Percentiles rank a stretch among this genome's conserved stretches.
phyloP scores from a whole-genome alignment of 2,329 filamentous ascomycete species.

The Samsoniella hepiali region DNA sequence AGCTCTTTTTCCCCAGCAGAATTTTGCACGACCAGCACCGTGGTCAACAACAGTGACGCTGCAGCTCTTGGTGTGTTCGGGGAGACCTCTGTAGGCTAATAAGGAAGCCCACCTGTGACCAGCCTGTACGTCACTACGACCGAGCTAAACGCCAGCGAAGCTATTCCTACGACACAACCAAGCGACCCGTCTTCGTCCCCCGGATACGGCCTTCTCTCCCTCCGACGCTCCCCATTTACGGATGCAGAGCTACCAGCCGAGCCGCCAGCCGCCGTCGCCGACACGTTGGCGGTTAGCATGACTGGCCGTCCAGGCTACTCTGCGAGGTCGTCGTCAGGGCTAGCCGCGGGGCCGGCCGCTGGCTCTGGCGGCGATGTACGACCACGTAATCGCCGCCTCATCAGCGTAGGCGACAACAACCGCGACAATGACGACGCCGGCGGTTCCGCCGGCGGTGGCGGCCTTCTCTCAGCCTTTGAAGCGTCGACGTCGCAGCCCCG shows the following conservation, averaged over 20 bases:
- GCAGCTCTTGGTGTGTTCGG: background rate
- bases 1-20: background rate
- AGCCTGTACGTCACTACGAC: constrained; percentile 14
- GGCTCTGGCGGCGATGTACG: constrained; percentile 41
- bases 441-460: constrained; percentile 23
- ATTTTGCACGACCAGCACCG: background rate
- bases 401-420: constrained; percentile 31
- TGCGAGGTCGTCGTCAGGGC: constrained; percentile 37
- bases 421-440: constrained; percentile 26
- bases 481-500: constrained; percentile 24
- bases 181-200: background rate
- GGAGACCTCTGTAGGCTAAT: background rate
- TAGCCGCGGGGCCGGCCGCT: constrained; percentile 45
- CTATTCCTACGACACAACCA: constrained; percentile 4
- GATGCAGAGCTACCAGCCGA: constrained; percentile 32
- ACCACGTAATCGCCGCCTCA: constrained; percentile 49
- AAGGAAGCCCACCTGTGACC: constrained; percentile 3
- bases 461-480: constrained; percentile 33
- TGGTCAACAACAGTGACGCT: background rate
- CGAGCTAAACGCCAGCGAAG: constrained; percentile 9
- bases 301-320: constrained; percentile 28
- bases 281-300: constrained; percentile 36
- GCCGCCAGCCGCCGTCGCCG: constrained; percentile 30
- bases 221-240: constrained; percentile 27
- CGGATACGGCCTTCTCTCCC: constrained; percentile 21